These are phyloP conservation scores for Candida saitoana DNA, from an alignment of 805 yeast genomes.

Conservation along the genomic window DNA sequence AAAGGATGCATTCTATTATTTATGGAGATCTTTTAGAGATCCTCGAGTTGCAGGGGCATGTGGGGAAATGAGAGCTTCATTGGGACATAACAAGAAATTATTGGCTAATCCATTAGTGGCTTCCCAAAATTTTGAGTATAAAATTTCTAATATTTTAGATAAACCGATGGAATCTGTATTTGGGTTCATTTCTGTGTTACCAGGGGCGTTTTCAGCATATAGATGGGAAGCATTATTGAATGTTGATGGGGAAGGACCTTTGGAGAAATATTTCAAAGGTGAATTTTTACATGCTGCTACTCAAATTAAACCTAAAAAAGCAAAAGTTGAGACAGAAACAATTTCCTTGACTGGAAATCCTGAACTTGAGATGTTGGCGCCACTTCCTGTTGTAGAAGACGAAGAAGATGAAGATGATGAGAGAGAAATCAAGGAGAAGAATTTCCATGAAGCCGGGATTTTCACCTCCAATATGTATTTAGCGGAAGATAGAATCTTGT, in stretches of 20 bases:
- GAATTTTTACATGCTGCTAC: conserved; percentile 70
- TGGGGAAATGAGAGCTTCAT: conserved; percentile 88
- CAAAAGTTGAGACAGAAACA: conserved; percentile 7
- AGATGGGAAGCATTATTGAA: conserved; percentile 74
- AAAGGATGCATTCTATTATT: conserved; percentile 74
- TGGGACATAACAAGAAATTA: conserved; percentile 52
- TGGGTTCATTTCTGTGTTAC: conserved; percentile 91
- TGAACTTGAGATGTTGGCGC: background rate
- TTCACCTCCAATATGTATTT: conserved; percentile 95
- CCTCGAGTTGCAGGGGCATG: conserved; percentile 94
- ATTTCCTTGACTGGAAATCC: background rate
- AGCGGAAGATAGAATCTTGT: conserved; percentile 93
- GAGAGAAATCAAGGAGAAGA: conserved; percentile 33
- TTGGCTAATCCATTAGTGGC: conserved; percentile 86
- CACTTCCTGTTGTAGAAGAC: conserved; percentile 12
- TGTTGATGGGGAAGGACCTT: conserved; percentile 74
- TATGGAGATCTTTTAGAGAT: conserved; percentile 83
- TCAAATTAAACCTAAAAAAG: conserved; percentile 25
- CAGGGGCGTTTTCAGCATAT: conserved; percentile 96
- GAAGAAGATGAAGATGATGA: conserved; percentile 38
- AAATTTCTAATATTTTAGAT: conserved; percentile 90
- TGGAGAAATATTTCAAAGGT: conserved; percentile 88
- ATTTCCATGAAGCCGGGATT: conserved; percentile 53
- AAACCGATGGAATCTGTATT: conserved; percentile 94
- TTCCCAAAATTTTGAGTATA: conserved; percentile 95